Conservation (phyloP, 176 grass and related monocot genomes). For the Pontederia crassipes region DNA sequence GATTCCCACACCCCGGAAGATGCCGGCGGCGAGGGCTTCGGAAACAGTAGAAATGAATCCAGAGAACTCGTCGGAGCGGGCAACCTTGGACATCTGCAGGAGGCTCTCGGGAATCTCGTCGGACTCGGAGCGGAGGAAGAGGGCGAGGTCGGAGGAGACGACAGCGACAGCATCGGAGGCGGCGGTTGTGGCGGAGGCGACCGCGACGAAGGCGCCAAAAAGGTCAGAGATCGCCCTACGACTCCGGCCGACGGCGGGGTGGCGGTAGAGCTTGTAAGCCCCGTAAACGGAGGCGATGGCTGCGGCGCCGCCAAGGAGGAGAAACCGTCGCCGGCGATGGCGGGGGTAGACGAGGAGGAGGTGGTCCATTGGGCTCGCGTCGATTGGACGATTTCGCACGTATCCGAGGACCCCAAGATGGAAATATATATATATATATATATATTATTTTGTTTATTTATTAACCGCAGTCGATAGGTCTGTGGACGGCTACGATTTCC, state of each 20-base stretch:
- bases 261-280: conserved; percentile 77
- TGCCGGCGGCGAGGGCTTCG: conserved; percentile 46
- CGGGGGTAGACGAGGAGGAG: conserved; percentile 32
- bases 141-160: conserved; percentile 53
- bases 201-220: conserved; percentile 32
- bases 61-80: conserved; percentile 56
- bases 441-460: too few species aligned
- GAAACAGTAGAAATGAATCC: conserved; percentile 43
- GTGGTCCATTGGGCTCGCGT: conserved; percentile 19
- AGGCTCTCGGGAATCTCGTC: conserved; percentile 65
- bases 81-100: conserved; percentile 62
- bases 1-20: conserved; percentile 29
- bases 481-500: too few species aligned
- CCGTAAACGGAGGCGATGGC: conserved; percentile 31
- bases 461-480: too few species aligned
- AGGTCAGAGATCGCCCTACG: conserved; percentile 45
- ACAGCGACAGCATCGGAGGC: conserved; percentile 55
- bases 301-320: conserved; percentile 33
- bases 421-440: too few species aligned
- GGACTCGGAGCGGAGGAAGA: conserved; percentile 59
- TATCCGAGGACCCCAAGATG: too few species aligned
- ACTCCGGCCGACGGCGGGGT: conserved; percentile 45
- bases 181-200: conserved; percentile 46
- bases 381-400: not conserved
- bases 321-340: conserved; percentile 43